phyloP scores from a whole-genome alignment of 1,284 basidiomycete species.

The Leccinum fuscescens region DNA sequence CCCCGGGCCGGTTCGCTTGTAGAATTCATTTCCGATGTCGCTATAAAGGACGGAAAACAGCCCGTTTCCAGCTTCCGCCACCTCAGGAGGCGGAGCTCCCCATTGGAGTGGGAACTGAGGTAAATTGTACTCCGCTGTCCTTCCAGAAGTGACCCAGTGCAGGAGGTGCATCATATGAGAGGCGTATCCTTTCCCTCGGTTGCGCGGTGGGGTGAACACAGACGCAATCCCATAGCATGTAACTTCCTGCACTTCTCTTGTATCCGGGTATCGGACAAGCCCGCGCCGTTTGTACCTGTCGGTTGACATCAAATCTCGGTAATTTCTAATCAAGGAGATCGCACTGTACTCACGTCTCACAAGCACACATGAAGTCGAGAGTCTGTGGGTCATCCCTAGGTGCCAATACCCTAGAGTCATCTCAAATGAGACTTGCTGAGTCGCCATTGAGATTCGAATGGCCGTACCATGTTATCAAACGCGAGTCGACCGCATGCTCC shows the following conservation, averaged over 20 bases:
- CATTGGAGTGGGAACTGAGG: slow-evolving; percentile 40
- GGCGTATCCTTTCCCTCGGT: slow-evolving; percentile 46
- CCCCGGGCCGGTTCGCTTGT: slow-evolving; percentile 43
- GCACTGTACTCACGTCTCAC: slow-evolving; percentile 42
- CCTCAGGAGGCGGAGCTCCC: slow-evolving; percentile 36
- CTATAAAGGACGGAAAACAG: slow-evolving; percentile 61
- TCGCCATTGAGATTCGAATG: not conserved
- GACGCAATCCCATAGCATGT: slow-evolving; percentile 41
- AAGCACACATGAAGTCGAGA: slow-evolving; percentile 43
- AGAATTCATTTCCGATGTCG: slow-evolving; percentile 59
- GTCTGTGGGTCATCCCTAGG: slow-evolving; percentile 39
- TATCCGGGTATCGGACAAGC: slow-evolving; percentile 21
- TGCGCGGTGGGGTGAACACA: slow-evolving; percentile 44
- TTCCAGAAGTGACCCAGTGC: slow-evolving; percentile 41
- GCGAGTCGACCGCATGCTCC: slow-evolving; percentile 38
- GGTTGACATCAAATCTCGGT: not conserved
- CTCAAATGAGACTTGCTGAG: not conserved
- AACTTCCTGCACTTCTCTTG: slow-evolving; percentile 22
- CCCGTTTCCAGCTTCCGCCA: slow-evolving; percentile 29
- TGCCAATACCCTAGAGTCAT: slow-evolving; percentile 41
- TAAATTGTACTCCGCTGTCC: slow-evolving; percentile 19
- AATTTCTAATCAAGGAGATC: not conserved
- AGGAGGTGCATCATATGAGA: slow-evolving; percentile 49
- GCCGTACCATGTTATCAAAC: slow-evolving; percentile 39
- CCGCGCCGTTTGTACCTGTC: slow-evolving; percentile 30